phyloP scores from a whole-genome alignment of 345 rosid genomes.

The Sonneratia caseolaris region DNA sequence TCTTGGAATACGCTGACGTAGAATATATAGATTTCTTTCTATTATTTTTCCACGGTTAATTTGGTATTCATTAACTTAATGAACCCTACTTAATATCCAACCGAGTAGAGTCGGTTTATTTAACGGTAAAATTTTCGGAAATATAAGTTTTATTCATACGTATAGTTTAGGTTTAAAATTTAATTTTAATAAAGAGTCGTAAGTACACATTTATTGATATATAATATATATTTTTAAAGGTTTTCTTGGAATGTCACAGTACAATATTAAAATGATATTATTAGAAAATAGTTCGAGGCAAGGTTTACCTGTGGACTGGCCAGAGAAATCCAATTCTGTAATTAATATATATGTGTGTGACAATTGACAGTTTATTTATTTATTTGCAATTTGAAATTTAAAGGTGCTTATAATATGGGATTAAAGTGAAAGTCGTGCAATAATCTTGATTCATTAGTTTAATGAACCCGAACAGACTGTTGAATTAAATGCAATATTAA shows the following conservation, averaged over 20 bases:
- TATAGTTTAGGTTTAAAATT: too few species aligned
- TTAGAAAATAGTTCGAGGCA: background rate
- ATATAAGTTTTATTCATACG: too few species aligned
- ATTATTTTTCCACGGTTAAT: too few species aligned
- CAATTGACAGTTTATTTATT: background rate
- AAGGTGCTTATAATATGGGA: background rate
- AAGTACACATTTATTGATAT: too few species aligned
- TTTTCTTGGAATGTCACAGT: background rate
- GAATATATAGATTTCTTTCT: background rate
- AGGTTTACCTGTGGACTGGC: background rate
- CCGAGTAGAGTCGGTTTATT: too few species aligned
- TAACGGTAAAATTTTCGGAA: too few species aligned
- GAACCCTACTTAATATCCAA: too few species aligned
- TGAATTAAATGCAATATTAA: background rate
- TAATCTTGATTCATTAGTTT: background rate
- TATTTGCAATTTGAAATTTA: background rate
- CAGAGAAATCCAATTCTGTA: background rate
- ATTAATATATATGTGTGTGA: background rate
- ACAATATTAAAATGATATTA: background rate
- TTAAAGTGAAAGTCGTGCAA: background rate
- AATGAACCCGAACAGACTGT: background rate
- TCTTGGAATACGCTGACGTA: background rate
- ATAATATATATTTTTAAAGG: too few species aligned
- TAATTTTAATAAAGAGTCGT: too few species aligned
- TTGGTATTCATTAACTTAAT: too few species aligned